Conservation (phyloP, 1,139 yeast species). For the Yamadazyma dendronema region DNA sequence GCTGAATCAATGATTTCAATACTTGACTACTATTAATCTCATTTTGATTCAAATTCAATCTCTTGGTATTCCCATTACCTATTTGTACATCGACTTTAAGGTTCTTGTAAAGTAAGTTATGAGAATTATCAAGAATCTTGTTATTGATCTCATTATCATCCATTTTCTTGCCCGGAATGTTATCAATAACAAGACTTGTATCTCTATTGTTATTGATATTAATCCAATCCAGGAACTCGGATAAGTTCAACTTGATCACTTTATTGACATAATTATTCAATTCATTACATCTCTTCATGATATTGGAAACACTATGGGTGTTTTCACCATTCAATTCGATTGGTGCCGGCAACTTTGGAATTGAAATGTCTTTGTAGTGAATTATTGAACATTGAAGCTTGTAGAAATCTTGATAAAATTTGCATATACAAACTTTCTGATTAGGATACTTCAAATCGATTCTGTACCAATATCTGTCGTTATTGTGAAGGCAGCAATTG, state of each 20-base stretch:
- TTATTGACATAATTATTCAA: constrained; percentile 34
- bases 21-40: constrained; percentile 25
- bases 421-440: constrained; percentile 29
- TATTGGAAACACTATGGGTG: constrained; percentile 6
- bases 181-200: constrained; percentile 6
- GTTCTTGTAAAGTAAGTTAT: constrained; percentile 22
- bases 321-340: constrained; percentile 24
- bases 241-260: constrained; percentile 17
- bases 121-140: constrained; percentile 22
- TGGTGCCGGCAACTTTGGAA: constrained; percentile 45
- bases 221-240: constrained; percentile 33
- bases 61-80: constrained; percentile 24
- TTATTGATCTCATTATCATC: constrained; percentile 23
- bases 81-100: constrained; percentile 24
- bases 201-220: constrained; percentile 16
- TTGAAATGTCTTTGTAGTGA: constrained; percentile 15
- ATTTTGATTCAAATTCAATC: constrained; percentile 24
- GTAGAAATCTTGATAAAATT: constrained; percentile 47
- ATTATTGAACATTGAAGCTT: constrained; percentile 32
- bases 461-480: constrained; percentile 45
- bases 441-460: constrained; percentile 37
- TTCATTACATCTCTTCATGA: constrained; percentile 30
- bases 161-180: constrained; percentile 8
- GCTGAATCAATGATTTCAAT: constrained; percentile 24
- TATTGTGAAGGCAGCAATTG: constrained; percentile 37